Base-by-base conservation (phyloP, 192 early-diverging fungal species). In the Rhizoclosmatium globosum region DNA sequence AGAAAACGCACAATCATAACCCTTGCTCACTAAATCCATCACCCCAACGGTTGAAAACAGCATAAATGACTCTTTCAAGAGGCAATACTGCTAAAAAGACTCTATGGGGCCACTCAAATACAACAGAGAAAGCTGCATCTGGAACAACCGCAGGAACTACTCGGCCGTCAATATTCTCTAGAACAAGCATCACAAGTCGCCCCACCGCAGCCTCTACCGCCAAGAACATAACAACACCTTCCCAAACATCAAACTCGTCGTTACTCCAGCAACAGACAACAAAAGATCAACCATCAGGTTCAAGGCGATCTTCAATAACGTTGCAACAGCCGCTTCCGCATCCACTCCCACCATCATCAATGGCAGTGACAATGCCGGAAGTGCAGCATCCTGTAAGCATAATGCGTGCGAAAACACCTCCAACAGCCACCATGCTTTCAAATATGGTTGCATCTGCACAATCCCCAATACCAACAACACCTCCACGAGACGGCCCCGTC, bases 401-500 rank as follows among this genome's bases (percentile, higher is more conserved):
- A 53, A 53, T 53, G 50, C 50, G 50, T 7, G 38, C 60, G 60
- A 62, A 62, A 31, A 62, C 60, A 21, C 60, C 60, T 39, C 38
- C 60, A 9, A 62, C 19, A 62, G 23, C 6, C 60, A 19, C 60
- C 4, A 62, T 31, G 11, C 7, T 39, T 7, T 62, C 60, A 7
- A 53, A 53, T 17, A 17, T 17, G 6, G 50, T 17, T 53, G 62
- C 62, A 64, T 39, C 62, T 11, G 23, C 62, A 7, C 23, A 11
- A 7, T 21, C 42, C 6, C 65, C 65, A 46, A 21, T n/a, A 71
- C n/a, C 69, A 39, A 7, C 9, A 62, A 7, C 60, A 38, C 53
- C 69, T 15, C 17, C 39, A 11, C 47, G 48, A 31, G 48, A 56
- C 17, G 69, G 47, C 1, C 74, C 74, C 42, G 47, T 76, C 39